Evolutionary conservation across 1,284 basidiomycete species (phyloP).

Genomic region (Psilocybe mexicana): DNA sequence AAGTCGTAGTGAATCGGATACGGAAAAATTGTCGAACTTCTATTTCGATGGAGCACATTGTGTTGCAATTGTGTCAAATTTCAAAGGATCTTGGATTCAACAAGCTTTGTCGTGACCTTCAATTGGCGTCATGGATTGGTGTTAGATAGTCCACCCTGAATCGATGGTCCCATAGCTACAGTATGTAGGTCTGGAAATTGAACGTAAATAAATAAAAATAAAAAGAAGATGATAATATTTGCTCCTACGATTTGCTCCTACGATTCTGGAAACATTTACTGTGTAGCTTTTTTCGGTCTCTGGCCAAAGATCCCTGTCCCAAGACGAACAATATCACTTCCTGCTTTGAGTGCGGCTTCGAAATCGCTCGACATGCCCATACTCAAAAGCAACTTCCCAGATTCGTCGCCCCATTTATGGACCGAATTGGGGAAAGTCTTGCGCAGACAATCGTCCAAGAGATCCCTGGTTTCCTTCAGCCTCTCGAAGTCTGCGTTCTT

Average conservation of each 20-base stretch:
- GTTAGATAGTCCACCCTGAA: too few relatives aligned
- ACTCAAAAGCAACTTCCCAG: conserved; percentile 72
- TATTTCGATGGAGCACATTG: too few relatives aligned
- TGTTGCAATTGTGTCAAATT: too few relatives aligned
- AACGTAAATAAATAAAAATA: too few relatives aligned
- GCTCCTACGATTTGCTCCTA: too few relatives aligned
- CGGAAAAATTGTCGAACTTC: not conserved
- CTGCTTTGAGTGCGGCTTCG: conserved; percentile 81
- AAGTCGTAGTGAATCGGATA: not conserved
- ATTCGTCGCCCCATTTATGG: conserved; percentile 50
- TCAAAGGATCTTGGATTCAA: too few relatives aligned
- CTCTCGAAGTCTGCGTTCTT: conserved; percentile 85
- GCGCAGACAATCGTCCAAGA: conserved; percentile 50
- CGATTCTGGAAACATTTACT: not conserved
- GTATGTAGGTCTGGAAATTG: too few relatives aligned
- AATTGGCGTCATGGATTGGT: too few relatives aligned
- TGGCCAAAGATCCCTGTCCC: conserved; percentile 91
- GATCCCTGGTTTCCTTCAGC: conserved; percentile 64
- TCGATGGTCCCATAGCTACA: too few relatives aligned
- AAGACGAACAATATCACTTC: conserved; percentile 88
- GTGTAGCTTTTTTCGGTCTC: conserved; percentile 51
- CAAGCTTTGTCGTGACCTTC: too few relatives aligned
- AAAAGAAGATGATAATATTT: too few relatives aligned
- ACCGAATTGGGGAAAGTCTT: conserved; percentile 33
- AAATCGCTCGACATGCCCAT: conserved; percentile 99